Conservation (phyloP, 140 eudicot genomes). For the Erigeron philadelphicus region DNA sequence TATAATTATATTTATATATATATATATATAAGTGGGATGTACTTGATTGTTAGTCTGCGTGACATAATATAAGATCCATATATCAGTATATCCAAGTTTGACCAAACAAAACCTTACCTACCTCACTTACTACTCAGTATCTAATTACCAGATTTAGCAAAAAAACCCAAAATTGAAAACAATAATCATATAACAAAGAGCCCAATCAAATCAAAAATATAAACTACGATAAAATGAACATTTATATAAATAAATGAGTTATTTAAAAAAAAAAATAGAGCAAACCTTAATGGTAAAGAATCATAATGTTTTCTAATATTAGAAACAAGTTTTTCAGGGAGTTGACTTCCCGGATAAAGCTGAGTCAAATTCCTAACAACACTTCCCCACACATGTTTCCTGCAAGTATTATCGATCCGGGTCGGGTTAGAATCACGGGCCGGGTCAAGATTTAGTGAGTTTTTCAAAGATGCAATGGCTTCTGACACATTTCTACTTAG, state of each 20-base stretch:
- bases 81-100: slow-evolving; percentile 10
- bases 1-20: too few relatives aligned
- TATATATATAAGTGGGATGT: too few relatives aligned
- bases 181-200: not conserved
- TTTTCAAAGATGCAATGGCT: slow-evolving; percentile 85
- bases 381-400: slow-evolving; percentile 79
- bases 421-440: slow-evolving; percentile 53
- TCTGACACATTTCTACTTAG: slow-evolving; percentile 87
- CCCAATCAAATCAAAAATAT: not conserved
- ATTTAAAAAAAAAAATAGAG: not conserved
- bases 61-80: slow-evolving; percentile 6
- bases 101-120: not conserved
- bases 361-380: slow-evolving; percentile 91
- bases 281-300: slow-evolving; percentile 83
- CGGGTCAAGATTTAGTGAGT: slow-evolving; percentile 80
- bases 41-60: not conserved
- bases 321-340: slow-evolving; percentile 92
- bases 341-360: slow-evolving; percentile 97
- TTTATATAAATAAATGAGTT: not conserved
- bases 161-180: not conserved
- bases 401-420: slow-evolving; percentile 44
- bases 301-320: slow-evolving; percentile 90
- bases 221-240: not conserved
- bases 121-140: not conserved
- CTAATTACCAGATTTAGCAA: slow-evolving; percentile 5